Evolutionary conservation across 108 stramenopile genomes (phyloP).

Genomic region (Nannochloropsis salina): DNA sequence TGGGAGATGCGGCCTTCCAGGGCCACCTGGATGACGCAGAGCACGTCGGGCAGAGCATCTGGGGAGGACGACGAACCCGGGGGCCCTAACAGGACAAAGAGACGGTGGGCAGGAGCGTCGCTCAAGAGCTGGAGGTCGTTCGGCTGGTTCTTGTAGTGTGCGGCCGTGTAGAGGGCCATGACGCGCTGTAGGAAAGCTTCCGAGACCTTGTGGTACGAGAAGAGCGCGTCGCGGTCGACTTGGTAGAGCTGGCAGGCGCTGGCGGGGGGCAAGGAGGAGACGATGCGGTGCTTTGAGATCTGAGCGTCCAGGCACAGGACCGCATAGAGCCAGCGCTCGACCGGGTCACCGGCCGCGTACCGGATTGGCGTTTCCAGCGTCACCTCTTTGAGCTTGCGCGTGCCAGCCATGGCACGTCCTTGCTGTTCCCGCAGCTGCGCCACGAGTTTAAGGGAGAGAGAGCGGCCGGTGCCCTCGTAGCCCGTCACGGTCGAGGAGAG

Average conservation of each 20-base stretch:
- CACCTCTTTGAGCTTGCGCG: conserved; percentile 69
- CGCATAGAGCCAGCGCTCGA: conserved; percentile 90
- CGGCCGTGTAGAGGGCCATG: conserved; percentile 92
- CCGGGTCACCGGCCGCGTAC: conserved; percentile 79
- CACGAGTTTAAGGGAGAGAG: conserved; percentile 91
- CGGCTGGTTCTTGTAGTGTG: conserved; percentile 98
- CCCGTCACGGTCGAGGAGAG: conserved; percentile 95
- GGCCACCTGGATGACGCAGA: conserved; percentile 67
- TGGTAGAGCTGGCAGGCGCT: conserved; percentile 86
- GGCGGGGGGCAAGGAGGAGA: conserved; percentile 82
- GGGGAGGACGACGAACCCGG: conserved; percentile 68
- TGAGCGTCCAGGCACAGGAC: conserved; percentile 85
- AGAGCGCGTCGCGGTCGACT: conserved; percentile 96
- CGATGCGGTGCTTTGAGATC: conserved; percentile 31
- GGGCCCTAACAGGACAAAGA: conserved; percentile 92
- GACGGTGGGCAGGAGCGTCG: conserved; percentile 94
- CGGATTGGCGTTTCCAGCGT: conserved; percentile 89
- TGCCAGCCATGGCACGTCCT: conserved; percentile 72
- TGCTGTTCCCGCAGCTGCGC: conserved; percentile 85
- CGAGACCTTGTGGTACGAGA: conserved; percentile 92
- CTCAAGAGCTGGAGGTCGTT: conserved; percentile 97
- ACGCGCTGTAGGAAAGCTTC: conserved; percentile 91
- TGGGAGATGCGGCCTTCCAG: conserved; percentile 89
- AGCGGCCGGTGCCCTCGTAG: conserved; percentile 97
- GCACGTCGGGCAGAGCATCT: conserved; percentile 58